Evolutionary conservation across 164 flowering plant species (phyloP).

Genomic region (Echeveria elegans): DNA sequence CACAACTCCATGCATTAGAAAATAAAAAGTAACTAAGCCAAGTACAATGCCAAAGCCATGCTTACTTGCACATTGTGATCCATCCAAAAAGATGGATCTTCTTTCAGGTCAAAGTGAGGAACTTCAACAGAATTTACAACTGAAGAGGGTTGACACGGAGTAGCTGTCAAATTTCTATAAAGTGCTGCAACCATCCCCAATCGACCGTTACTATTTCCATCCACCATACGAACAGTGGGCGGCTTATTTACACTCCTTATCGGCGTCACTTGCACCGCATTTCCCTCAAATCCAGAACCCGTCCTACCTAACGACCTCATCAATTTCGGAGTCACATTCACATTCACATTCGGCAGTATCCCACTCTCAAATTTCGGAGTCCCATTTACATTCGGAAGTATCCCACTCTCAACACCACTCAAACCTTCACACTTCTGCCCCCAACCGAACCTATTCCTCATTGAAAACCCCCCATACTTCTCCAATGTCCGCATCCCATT

Average conservation of each 20-base stretch:
- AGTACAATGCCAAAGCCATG: neutral
- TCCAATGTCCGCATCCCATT: conserved; percentile 62
- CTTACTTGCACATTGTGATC: conserved; percentile 96
- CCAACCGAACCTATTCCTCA: conserved; percentile 63
- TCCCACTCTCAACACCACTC: conserved; percentile 24
- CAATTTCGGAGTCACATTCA: conserved; percentile 58
- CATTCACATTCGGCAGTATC: conserved; percentile 37
- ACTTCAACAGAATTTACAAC: conserved; percentile 76
- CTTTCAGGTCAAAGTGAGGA: conserved; percentile 87
- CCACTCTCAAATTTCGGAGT: conserved; percentile 51
- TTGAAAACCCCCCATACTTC: conserved; percentile 28
- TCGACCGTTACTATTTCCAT: conserved; percentile 28
- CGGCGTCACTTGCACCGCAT: conserved; percentile 74
- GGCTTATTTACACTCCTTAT: conserved; percentile 86
- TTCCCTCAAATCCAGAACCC: conserved; percentile 38
- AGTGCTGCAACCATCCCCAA: conserved; percentile 35
- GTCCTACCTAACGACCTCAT: conserved; percentile 35
- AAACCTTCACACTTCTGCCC: conserved; percentile 36
- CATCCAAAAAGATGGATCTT: conserved; percentile 95
- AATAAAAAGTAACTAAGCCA: neutral
- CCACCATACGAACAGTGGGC: conserved; percentile 30
- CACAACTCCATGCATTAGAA: neutral
- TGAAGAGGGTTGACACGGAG: conserved; percentile 27
- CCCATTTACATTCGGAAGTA: no score
- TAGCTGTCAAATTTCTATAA: conserved; percentile 55